phyloP scores from a whole-genome alignment of 768 basidiomycete species.

The Amylocystis lapponica region DNA sequence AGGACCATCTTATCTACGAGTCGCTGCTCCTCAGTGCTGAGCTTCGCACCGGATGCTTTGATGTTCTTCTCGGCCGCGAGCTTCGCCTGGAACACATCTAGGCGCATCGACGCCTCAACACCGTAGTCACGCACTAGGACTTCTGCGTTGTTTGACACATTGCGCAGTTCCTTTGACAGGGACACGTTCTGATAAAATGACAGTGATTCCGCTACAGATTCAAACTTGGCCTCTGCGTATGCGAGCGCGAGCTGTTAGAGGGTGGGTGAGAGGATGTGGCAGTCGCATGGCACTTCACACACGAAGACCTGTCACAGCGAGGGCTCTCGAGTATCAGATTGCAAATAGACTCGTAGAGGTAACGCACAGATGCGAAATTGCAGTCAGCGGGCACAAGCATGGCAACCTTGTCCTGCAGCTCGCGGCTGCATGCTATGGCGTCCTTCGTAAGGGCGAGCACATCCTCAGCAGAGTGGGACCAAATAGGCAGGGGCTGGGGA shows the following conservation, averaged over 20 bases:
- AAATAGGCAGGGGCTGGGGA: constrained; percentile 59
- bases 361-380: constrained; percentile 62
- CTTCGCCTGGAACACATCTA: constrained; percentile 76
- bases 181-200: constrained; percentile 83
- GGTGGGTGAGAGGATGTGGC: constrained; percentile 1
- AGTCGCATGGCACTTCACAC: constrained; percentile 30
- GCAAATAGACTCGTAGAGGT: neutral
- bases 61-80: constrained; percentile 64
- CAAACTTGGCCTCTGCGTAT: constrained; percentile 49
- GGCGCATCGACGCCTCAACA: constrained; percentile 75
- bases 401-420: constrained; percentile 52
- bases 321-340: constrained; percentile 3
- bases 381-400: constrained; percentile 50
- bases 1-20: constrained; percentile 80
- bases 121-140: constrained; percentile 62
- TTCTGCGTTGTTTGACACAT: constrained; percentile 74
- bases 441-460: constrained; percentile 52
- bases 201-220: constrained; percentile 50
- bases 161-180: constrained; percentile 65
- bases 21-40: constrained; percentile 63
- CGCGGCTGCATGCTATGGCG: constrained; percentile 50
- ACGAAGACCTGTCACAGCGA: constrained; percentile 60
- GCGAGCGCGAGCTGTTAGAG: constrained; percentile 50
- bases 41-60: constrained; percentile 47
- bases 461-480: constrained; percentile 62